Base-by-base conservation (phyloP, 2,329 filamentous ascomycete genomes). In the Alternaria sp. region DNA sequence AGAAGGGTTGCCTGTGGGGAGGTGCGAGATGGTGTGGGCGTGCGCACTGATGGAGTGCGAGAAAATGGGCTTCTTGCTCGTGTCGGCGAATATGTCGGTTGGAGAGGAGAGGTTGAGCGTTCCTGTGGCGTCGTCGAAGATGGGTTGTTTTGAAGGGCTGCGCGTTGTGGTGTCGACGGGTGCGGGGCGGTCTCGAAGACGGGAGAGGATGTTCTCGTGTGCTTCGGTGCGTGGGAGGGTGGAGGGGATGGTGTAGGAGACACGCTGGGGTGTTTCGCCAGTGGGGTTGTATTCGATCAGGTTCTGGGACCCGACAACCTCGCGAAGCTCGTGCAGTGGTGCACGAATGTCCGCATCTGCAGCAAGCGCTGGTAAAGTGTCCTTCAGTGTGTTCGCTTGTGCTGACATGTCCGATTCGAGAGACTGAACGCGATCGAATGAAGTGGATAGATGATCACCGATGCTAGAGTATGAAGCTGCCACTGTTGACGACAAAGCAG, bases 231-330 rank as follows among this genome's bases (percentile, higher is more conserved):
- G 89, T 4, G 96, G 96, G 1, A 99, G 85, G 3, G 86, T 84
- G 2, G 87, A 91, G 0, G 93, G 92, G 74, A 93, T 97, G n/a
- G 88, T 85, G 80, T 98, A 99, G 56, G 89, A 85, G 28, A 85
- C 83, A 81, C 94, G 96, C 74, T 91, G 88, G 0, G 96, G 96
- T 1, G 96, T 98, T 50, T 91, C 86, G 55, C 96, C 95, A 0
- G 96, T 98, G 0, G 92, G 88, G 40, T 88, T 84, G 78, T 98
- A 98, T 76, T 97, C 93, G 57, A 89, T 86, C 56, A 98, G 84
- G 5, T 84, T 80, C 1, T 90, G 89, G 50, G 80, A 82, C 15
- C 86, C 82, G 50, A 97, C 88, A n/a, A 88, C 86, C 17, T 89
- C 85, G 8, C 93, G 89, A 25, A 99, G 87, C 50, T 89, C 85